Conservation (phyloP, 164 flowering plant species). For the Macadamia tetraphylla region DNA sequence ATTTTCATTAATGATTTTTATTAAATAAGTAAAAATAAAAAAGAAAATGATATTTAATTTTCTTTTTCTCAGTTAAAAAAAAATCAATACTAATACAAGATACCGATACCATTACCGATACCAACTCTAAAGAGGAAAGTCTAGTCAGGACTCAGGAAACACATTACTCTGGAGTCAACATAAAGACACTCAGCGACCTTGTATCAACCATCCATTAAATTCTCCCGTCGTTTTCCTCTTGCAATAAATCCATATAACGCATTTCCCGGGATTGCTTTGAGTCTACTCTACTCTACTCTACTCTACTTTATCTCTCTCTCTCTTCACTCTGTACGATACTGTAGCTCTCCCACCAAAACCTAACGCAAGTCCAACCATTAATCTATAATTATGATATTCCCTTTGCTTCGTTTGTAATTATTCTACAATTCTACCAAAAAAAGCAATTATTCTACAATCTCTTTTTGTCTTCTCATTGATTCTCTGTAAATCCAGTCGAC, state of each 20-base stretch:
- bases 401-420: not conserved
- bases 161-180: too few species aligned
- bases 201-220: not conserved
- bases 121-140: too few species aligned
- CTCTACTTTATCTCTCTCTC: not conserved
- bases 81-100: too few species aligned
- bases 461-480: not conserved
- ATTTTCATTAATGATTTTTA: too few species aligned
- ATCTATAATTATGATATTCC: not conserved
- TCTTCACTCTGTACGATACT: not conserved
- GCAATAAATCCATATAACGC: not conserved
- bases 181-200: too few species aligned
- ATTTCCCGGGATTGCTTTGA: not conserved
- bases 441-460: too few species aligned
- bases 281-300: not conserved
- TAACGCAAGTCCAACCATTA: conserved; percentile 14
- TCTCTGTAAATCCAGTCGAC: not conserved
- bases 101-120: too few species aligned
- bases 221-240: not conserved
- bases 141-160: too few species aligned
- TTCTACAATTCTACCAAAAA: not conserved
- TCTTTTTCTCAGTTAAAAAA: too few species aligned
- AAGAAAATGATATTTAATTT: too few species aligned
- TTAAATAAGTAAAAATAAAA: too few species aligned
- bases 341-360: conserved; percentile 18